Percentiles rank a stretch among this genome's conserved stretches.
These are phyloP conservation scores for Moringa oleifera DNA, from an alignment of 345 rosid species.

Conservation along the genomic window DNA sequence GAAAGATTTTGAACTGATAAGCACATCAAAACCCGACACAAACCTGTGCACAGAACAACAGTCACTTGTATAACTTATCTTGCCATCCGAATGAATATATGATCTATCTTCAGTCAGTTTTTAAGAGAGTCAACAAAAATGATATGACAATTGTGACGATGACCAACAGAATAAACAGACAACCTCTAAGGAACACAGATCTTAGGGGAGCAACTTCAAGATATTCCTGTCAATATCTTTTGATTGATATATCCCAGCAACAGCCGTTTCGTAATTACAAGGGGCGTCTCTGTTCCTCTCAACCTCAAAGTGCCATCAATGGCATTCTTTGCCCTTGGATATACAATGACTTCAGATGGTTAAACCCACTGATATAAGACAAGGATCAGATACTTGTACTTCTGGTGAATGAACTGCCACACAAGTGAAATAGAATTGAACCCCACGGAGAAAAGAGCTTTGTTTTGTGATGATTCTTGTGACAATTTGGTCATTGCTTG, in stretches of 20 bases:
- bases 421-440: conserved; percentile 29
- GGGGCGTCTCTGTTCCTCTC: conserved; percentile 25
- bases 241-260: conserved; percentile 23
- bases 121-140: conserved; percentile 10
- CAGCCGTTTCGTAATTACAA: conserved; percentile 48
- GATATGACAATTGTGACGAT: conserved; percentile 10
- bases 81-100: conserved; percentile 6
- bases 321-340: conserved; percentile 29
- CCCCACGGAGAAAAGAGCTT: conserved; percentile 11
- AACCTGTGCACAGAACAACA: neutral
- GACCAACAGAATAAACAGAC: conserved; percentile 21
- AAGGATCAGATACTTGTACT: conserved; percentile 17
- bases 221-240: conserved; percentile 34
- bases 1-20: neutral
- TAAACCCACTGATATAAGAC: conserved; percentile 26
- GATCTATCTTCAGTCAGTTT: neutral
- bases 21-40: conserved; percentile 1
- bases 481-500: conserved; percentile 53
- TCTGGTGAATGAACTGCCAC: conserved; percentile 23
- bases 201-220: conserved; percentile 28
- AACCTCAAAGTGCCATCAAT: conserved; percentile 30
- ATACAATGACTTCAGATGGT: conserved; percentile 33
- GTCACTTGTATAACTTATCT: conserved; percentile 4
- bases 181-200: conserved; percentile 24
- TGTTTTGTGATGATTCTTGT: conserved; percentile 13